A percentile compares a stretch with the other conserved stretches of the same genome.
Conservation (phyloP, 2,329 filamentous ascomycete genomes). For the Sporothrix globosa region DNA sequence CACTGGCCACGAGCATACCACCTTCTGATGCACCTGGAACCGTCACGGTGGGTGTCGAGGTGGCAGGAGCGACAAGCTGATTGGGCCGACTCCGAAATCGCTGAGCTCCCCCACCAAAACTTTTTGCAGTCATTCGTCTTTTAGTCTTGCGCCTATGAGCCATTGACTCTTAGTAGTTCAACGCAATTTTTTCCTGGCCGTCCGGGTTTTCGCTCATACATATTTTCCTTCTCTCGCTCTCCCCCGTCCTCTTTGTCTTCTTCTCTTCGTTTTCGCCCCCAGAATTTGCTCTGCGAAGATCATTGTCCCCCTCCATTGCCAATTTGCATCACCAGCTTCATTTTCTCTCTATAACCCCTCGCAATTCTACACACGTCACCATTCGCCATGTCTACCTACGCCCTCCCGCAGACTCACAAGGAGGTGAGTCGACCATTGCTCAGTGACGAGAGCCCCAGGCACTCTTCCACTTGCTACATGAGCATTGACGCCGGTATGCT, state of each 20-base stretch:
- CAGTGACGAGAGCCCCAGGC: not conserved
- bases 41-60: conserved; percentile 22
- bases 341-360: not conserved
- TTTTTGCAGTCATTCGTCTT: conserved; percentile 14
- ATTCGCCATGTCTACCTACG: conserved; percentile 40
- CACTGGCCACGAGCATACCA: not conserved
- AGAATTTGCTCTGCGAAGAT: conserved; percentile 17
- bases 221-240: conserved; percentile 39
- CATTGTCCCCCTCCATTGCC: conserved; percentile 9
- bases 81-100: conserved; percentile 30
- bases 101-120: conserved; percentile 28
- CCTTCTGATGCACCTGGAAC: conserved; percentile 14
- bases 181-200: conserved; percentile 29
- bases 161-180: conserved; percentile 25
- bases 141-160: not conserved
- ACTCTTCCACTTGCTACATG: conserved; percentile 32
- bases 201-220: conserved; percentile 37
- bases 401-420: conserved; percentile 36
- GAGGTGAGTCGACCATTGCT: conserved; percentile 32
- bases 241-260: conserved; percentile 23
- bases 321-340: conserved; percentile 5
- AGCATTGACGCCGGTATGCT: conserved; percentile 32
- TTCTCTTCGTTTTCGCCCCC: conserved; percentile 10
- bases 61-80: conserved; percentile 3
- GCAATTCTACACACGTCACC: conserved; percentile 10